Evolutionary conservation across 805 yeast species (phyloP).

Genomic region (Kodamaea kakaduensis): DNA sequence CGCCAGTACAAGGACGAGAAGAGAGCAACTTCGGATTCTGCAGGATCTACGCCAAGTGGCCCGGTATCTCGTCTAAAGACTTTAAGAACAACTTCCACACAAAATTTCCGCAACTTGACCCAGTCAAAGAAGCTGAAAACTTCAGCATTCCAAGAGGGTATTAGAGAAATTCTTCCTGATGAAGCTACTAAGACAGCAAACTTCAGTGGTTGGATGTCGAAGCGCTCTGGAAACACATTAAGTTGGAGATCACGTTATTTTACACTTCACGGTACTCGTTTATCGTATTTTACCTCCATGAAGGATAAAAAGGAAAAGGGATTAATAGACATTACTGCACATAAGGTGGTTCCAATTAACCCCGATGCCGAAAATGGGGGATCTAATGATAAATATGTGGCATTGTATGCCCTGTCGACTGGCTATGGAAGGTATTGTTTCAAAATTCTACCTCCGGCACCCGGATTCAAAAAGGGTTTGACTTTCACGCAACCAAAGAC

Average conservation of each 20-base stretch:
- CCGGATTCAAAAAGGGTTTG: conserved; percentile 91
- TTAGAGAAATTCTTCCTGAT: conserved; percentile 67
- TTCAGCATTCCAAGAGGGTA: conserved; percentile 85
- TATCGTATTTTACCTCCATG: conserved; percentile 78
- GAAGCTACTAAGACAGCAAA: conserved; percentile 75
- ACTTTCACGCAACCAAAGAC: conserved; percentile 95
- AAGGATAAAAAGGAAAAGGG: conserved; percentile 87
- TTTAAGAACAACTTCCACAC: conserved; percentile 51
- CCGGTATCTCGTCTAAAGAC: conserved; percentile 44
- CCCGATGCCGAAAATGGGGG: conserved; percentile 42
- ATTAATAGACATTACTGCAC: conserved; percentile 91
- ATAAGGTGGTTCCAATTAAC: conserved; percentile 72
- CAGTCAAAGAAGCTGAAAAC: conserved; percentile 59
- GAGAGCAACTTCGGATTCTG: conserved; percentile 37
- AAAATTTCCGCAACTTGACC: conserved; percentile 44
- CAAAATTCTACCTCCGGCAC: conserved; percentile 93
- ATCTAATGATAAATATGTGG: conserved; percentile 75
- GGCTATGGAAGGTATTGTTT: conserved; percentile 94
- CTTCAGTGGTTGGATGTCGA: conserved; percentile 93
- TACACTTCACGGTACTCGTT: conserved; percentile 85
- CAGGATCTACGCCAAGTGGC: conserved; percentile 12
- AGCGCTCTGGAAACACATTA: conserved; percentile 73
- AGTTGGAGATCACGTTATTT: conserved; percentile 88
- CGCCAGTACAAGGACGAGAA: conserved; percentile 18
- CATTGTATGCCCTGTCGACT: conserved; percentile 86